phyloP scores from a whole-genome alignment of 805 yeast species.

The Kuraishia piskuri region DNA sequence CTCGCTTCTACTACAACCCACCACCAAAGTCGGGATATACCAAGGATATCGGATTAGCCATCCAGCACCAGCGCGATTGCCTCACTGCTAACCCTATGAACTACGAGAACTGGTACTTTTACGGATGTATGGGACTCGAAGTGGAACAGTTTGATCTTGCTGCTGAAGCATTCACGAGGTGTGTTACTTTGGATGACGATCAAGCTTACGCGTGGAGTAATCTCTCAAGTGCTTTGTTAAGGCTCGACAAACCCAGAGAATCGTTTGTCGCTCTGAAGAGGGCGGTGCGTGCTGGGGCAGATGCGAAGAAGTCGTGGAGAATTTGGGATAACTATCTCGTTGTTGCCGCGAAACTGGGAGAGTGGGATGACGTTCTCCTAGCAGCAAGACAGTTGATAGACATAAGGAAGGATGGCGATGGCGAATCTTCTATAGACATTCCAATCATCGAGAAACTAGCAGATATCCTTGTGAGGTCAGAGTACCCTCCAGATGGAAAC shows the following conservation, averaged over 20 bases:
- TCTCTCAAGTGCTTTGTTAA: slow-evolving; percentile 70
- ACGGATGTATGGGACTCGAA: slow-evolving; percentile 87
- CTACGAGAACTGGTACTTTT: slow-evolving; percentile 82
- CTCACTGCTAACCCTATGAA: slow-evolving; percentile 64
- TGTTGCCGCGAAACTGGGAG: slow-evolving; percentile 73
- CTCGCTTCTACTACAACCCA: slow-evolving; percentile 61
- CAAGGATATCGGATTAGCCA: slow-evolving; percentile 44
- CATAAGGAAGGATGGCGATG: slow-evolving; percentile 35
- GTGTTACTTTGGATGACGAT: slow-evolving; percentile 77
- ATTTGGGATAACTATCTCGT: slow-evolving; percentile 82
- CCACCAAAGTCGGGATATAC: slow-evolving; percentile 44
- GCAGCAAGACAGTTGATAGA: slow-evolving; percentile 63
- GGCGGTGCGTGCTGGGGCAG: slow-evolving; percentile 64
- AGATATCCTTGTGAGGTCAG: slow-evolving; percentile 48
- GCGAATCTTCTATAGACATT: slow-evolving; percentile 64
- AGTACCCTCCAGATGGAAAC: slow-evolving; percentile 30
- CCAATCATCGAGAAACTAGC: slow-evolving; percentile 69
- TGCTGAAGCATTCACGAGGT: slow-evolving; percentile 85
- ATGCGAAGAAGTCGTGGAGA: slow-evolving; percentile 70
- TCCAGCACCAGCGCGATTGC: slow-evolving; percentile 67
- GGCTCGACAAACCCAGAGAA: slow-evolving; percentile 55
- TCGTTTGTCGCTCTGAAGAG: slow-evolving; percentile 80
- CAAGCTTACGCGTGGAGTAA: slow-evolving; percentile 88
- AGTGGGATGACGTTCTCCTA: slow-evolving; percentile 80
- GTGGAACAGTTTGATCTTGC: slow-evolving; percentile 63